phyloP scores from a whole-genome alignment of 2,329 filamentous ascomycete species.

The Colletotrichum somersetense region DNA sequence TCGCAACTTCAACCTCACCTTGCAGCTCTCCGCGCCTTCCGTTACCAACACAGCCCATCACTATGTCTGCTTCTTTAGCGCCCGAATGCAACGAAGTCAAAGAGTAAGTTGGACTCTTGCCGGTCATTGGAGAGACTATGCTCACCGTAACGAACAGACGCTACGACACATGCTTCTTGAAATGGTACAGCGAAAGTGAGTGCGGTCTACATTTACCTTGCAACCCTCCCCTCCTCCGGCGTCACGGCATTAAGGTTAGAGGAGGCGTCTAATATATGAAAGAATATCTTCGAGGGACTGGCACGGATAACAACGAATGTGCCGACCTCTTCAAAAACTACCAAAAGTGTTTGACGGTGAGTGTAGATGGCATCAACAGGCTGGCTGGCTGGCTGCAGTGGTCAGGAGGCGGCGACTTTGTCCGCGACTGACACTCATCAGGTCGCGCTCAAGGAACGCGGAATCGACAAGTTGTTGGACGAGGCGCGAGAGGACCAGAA shows the following conservation, averaged over 20 bases:
- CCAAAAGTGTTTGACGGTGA: conserved; percentile 84
- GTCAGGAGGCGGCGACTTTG: neutral
- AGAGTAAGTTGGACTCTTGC: conserved; percentile 72
- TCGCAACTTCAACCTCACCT: conserved; percentile 23
- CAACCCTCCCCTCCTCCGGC: neutral
- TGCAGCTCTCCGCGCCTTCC: conserved; percentile 14
- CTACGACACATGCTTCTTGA: conserved; percentile 97
- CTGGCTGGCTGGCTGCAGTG: neutral
- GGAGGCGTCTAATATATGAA: conserved; percentile 10
- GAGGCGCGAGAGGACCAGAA: conserved; percentile 91
- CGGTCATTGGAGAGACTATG: neutral
- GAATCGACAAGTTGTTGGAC: conserved; percentile 92
- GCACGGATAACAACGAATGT: conserved; percentile 86
- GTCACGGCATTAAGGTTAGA: neutral
- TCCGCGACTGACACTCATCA: conserved; percentile 52
- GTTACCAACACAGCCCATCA: conserved; percentile 12
- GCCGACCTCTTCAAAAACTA: conserved; percentile 89
- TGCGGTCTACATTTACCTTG: conserved; percentile 49
- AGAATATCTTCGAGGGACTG: conserved; percentile 92
- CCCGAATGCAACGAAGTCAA: conserved; percentile 96
- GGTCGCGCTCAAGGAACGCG: conserved; percentile 87
- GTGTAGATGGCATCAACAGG: conserved; percentile 21
- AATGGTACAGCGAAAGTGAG: conserved; percentile 99
- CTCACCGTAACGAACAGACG: conserved; percentile 66
- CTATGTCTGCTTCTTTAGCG: conserved; percentile 93